Base-by-base conservation (phyloP, 805 yeast species). In the Wickerhamiella allomyrinae region DNA sequence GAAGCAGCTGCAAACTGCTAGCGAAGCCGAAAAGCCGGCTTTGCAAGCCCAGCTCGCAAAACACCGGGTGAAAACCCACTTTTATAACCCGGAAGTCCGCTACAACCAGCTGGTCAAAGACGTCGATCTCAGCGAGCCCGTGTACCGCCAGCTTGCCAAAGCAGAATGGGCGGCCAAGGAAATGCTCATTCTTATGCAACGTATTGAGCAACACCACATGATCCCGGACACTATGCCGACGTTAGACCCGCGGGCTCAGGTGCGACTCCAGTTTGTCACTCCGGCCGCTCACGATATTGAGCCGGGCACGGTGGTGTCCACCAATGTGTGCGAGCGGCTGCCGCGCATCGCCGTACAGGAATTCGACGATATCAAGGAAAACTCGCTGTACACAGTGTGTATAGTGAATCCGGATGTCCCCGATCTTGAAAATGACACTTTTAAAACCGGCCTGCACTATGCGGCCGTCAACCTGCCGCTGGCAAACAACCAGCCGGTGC, bases 211-310 rank as follows among this genome's bases (percentile, higher is more conserved):
- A 43, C 65, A 85, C 51, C 72, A 71, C 34, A 84, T 84, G 34
- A 82, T 91, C 45, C 98, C 98, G 13, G 98, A 91, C 58, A 87
- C 97, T 3, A 58, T 91, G 59, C 91, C 96, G 21, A 86, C 96
- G 2, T 61, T 91, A 44, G 77, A 72, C 8, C 97, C 97, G 15
- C 64, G 69, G 48, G 89, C 74, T 14, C 85, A 81, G 41, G 82
- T 89, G 5, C 68, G 73, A 36, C 55, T 91, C 36, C 76, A 76
- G 61, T 70, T 79, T 33, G 47, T 50, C 39, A 50, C 55, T 6
- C 57, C 57, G 8, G 39, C 42, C 10, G 49, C 54, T 50, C 74
- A 69, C 49, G 77, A 82, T 82, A 61, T 86, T 38, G 79, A 73
- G 46, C 95, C 96, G 13, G 97, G 97, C 36, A 66, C 67, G 20